phyloP scores from a whole-genome alignment of 495 filamentous ascomycete species.

The Astrothelium macrocarpum region DNA sequence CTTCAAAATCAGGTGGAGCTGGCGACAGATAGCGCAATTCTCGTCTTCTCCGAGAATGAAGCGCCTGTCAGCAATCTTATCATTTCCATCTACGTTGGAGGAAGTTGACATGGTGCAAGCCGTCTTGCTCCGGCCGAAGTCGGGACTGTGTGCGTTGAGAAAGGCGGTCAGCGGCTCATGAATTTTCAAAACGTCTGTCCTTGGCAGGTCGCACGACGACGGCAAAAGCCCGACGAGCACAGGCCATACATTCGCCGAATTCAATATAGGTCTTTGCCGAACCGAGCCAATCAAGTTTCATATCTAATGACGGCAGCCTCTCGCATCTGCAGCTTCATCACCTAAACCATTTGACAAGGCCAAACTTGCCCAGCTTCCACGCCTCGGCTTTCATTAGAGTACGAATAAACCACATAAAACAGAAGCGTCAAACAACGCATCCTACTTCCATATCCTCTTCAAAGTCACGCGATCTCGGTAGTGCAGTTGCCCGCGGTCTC shows the following conservation, averaged over 20 bases:
- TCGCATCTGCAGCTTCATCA: neutral
- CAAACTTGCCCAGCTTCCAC: neutral
- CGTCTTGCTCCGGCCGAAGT: neutral
- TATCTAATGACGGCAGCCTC: neutral
- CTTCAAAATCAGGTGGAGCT: neutral
- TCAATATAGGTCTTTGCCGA: neutral
- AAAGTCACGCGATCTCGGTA: neutral
- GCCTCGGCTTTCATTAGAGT: neutral
- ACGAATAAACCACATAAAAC: neutral
- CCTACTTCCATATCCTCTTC: neutral
- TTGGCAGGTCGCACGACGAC: neutral
- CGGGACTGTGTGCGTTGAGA: neutral
- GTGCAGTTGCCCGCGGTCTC: neutral
- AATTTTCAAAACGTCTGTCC: neutral
- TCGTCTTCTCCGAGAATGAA: neutral
- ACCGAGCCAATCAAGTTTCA: neutral
- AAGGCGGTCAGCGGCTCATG: constrained; percentile 3
- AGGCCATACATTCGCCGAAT: neutral
- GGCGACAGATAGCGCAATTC: neutral
- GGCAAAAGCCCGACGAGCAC: neutral
- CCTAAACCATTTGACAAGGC: neutral
- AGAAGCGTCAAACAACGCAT: neutral
- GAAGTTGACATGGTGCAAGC: neutral
- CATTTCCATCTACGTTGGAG: neutral
- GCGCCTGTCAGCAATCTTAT: neutral